phyloP scores from a whole-genome alignment of 2,329 filamentous ascomycete genomes.

The Podosphaera fusca region DNA sequence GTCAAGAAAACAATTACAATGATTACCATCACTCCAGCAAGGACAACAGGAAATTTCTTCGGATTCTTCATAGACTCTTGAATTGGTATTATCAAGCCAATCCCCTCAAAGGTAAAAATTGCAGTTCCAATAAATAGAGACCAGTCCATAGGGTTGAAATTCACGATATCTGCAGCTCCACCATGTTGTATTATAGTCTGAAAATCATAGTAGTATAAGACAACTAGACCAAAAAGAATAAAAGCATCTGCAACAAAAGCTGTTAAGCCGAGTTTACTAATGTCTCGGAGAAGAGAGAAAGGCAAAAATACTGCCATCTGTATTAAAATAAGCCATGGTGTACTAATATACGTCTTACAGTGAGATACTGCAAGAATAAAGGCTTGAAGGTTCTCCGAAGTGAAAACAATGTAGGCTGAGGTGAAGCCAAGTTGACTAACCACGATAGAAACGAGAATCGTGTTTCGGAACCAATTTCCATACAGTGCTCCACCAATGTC shows the following conservation, averaged over 20 bases:
- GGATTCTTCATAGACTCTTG: slow-evolving; percentile 92
- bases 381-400: slow-evolving; percentile 81
- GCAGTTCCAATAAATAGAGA: slow-evolving; percentile 96
- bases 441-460: slow-evolving; percentile 82
- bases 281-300: slow-evolving; percentile 81
- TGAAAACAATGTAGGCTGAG: slow-evolving; percentile 90
- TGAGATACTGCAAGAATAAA: slow-evolving; percentile 81
- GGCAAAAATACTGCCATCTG: slow-evolving; percentile 91
- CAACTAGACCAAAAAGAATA: slow-evolving; percentile 76
- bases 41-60: slow-evolving; percentile 69
- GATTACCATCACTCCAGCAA: slow-evolving; percentile 80
- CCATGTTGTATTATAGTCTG: slow-evolving; percentile 50
- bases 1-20: slow-evolving; percentile 78
- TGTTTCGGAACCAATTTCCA: slow-evolving; percentile 65
- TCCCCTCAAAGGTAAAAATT: slow-evolving; percentile 96
- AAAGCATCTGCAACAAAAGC: slow-evolving; percentile 85
- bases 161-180: slow-evolving; percentile 63
- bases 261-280: slow-evolving; percentile 89
- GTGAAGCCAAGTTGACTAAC: slow-evolving; percentile 91
- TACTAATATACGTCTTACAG: slow-evolving; percentile 64
- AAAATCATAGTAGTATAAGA: slow-evolving; percentile 90
- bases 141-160: slow-evolving; percentile 84
- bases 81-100: slow-evolving; percentile 92
- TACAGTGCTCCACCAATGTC: slow-evolving; percentile 88
- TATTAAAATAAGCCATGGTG: slow-evolving; percentile 77